Evolutionary conservation across 306 rosid genomes (phyloP).

Genomic region (Pyrus bretschneideri): DNA sequence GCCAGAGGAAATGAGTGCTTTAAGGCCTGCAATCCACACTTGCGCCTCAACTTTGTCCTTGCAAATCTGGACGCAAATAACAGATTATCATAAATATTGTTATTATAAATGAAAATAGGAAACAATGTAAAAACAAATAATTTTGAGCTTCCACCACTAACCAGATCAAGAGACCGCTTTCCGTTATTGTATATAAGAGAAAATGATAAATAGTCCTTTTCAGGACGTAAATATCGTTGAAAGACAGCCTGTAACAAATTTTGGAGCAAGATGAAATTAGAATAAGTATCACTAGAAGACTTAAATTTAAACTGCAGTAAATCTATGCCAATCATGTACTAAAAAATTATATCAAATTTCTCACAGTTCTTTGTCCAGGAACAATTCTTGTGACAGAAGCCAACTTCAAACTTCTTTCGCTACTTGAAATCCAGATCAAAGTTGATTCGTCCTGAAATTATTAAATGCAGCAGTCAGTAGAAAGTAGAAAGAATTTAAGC

Average conservation of each 20-base stretch:
- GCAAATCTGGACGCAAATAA: slow-evolving; percentile 58
- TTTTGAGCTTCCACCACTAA: slow-evolving; percentile 35
- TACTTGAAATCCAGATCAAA: slow-evolving; percentile 84
- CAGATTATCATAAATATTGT: neutral
- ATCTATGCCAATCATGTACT: neutral
- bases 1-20: slow-evolving; percentile 69
- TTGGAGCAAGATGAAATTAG: slow-evolving; percentile 12
- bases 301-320: neutral
- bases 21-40: slow-evolving; percentile 93
- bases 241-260: slow-evolving; percentile 72
- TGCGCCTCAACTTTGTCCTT: slow-evolving; percentile 96
- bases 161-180: slow-evolving; percentile 92
- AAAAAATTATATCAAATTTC: slow-evolving; percentile 20
- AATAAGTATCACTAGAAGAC: neutral
- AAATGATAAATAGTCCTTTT: slow-evolving; percentile 86
- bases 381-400: slow-evolving; percentile 80
- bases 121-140: slow-evolving; percentile 7
- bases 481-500: slow-evolving; percentile 14
- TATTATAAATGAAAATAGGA: neutral
- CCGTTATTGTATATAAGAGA: slow-evolving; percentile 88
- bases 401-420: slow-evolving; percentile 73
- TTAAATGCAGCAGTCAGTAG: slow-evolving; percentile 13
- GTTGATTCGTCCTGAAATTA: slow-evolving; percentile 71
- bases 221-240: slow-evolving; percentile 76
- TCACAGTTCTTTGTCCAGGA: slow-evolving; percentile 98